Conservation (phyloP, 2,329 filamentous ascomycete species). For the Hymenoscyphus repandus region DNA sequence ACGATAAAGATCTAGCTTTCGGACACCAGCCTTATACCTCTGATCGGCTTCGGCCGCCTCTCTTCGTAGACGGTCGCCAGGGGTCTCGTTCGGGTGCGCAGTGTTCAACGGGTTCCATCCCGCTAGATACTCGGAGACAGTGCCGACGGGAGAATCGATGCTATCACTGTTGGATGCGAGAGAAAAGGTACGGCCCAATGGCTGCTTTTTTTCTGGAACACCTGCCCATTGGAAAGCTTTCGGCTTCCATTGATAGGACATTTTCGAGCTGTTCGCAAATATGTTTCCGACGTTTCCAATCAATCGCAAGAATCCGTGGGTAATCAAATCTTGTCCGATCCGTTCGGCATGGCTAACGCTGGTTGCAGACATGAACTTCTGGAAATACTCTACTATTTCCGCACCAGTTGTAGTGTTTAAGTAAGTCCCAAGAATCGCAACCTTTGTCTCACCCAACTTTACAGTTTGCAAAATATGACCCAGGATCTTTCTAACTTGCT, state of each 20-base stretch:
- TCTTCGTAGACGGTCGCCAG: constrained; percentile 75
- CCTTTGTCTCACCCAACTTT: constrained; percentile 85
- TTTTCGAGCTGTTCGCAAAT: constrained; percentile 94
- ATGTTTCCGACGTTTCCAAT: constrained; percentile 92
- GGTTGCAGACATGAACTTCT: constrained; percentile 76
- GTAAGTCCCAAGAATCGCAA: constrained; percentile 92
- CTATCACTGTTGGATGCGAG: constrained; percentile 53
- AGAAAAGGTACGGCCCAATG: constrained; percentile 70
- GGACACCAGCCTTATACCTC: constrained; percentile 82
- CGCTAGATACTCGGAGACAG: constrained; percentile 82
- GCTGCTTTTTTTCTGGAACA: constrained; percentile 79
- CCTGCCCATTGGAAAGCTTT: constrained; percentile 86
- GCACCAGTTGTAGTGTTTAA: constrained; percentile 86
- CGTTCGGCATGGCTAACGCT: constrained; percentile 88
- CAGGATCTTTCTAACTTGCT: constrained; percentile 88
- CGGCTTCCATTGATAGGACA: constrained; percentile 96
- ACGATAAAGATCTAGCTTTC: constrained; percentile 81
- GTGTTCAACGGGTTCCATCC: constrained; percentile 94
- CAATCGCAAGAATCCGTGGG: constrained; percentile 79
- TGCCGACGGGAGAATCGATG: constrained; percentile 72
- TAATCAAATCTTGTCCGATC: constrained; percentile 88
- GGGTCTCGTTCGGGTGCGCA: constrained; percentile 87
- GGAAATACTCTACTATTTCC: constrained; percentile 93
- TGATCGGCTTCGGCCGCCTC: constrained; percentile 90
- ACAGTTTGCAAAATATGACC: constrained; percentile 81